These are phyloP conservation scores for Erigeron philadelphicus DNA, from an alignment of 140 eudicot genomes.

Conservation along the genomic window DNA sequence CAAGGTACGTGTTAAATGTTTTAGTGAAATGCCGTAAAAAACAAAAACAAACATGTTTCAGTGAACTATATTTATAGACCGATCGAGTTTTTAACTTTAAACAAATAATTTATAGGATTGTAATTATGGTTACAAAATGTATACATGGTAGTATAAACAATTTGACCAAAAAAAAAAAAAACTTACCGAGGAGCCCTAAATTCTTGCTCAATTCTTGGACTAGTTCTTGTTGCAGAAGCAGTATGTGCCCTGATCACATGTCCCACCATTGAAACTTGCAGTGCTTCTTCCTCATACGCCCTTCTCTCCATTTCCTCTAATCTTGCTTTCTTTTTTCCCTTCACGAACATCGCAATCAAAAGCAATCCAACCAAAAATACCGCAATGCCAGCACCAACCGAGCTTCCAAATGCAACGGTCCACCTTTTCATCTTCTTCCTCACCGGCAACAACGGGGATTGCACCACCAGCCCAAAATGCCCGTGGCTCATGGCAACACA, in stretches of 20 bases:
- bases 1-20: too few species aligned
- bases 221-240: conserved; percentile 69
- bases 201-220: conserved; percentile 65
- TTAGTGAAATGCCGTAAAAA: too few species aligned
- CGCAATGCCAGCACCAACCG: conserved; percentile 78
- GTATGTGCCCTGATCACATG: conserved; percentile 70
- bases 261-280: conserved; percentile 94
- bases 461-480: conserved; percentile 77
- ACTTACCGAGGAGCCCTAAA: conserved; percentile 48
- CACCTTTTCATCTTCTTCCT: conserved; percentile 51
- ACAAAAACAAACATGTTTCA: neutral
- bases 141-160: conserved; percentile 17
- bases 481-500: conserved; percentile 62
- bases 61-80: neutral
- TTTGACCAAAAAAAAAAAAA: neutral
- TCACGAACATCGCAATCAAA: conserved; percentile 66
- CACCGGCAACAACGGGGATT: conserved; percentile 58
- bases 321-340: conserved; percentile 77
- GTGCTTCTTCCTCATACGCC: conserved; percentile 94
- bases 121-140: conserved; percentile 22
- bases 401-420: conserved; percentile 65
- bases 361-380: conserved; percentile 58
- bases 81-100: neutral
- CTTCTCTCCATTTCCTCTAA: conserved; percentile 83
- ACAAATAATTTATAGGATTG: conserved; percentile 3